Base-by-base conservation (phyloP, 257 asterid species). In the Jaltomata sinuosa region DNA sequence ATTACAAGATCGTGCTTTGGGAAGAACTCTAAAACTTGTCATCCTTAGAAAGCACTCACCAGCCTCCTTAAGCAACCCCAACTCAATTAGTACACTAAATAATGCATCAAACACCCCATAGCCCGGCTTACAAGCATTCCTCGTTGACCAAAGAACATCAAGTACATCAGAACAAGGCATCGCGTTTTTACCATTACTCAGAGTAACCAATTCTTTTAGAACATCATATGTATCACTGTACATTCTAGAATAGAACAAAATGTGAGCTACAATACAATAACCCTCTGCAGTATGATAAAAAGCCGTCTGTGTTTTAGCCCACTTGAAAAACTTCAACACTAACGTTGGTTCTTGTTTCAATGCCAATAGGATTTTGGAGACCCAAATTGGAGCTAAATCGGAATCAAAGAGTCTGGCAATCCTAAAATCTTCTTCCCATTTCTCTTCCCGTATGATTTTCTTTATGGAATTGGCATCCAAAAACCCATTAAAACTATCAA, bases 1-100 rank as follows among this genome's bases (percentile, higher is more conserved):
- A 91, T 93, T 95, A 86, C 99, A 96, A 22, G 98, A 96, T 72
- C 97, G 87, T 61, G 89, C 84, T 90, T 92, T 96, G 3, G 99
- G 99, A 19, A 85, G 83, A 77, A 93, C 89, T 81, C 87, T 92
- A 80, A 83, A 90, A 81, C 80, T 85, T 86, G 83, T 92, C 99
- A 96, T 94, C 92, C 87, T 90, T 85, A 86, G 68, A 87, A 96
- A 96, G 88, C 95, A 94, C 61, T 90, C 90, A 81, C 88, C 88
- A 52, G 98, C 99, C 86, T 94, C 99, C 85, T 92, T 95, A 19
- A 92, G 90, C 90, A 89, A 86, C 10, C 91, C 98, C 88, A 91
- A 82, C 85, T 94, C 97, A 87, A 96, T 87, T 67, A 93, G 85
- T 42, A 92, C 97, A 84, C 94, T 90, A 85, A 94, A 94, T 31